phyloP scores from a whole-genome alignment of 768 basidiomycete genomes.

The Pleurotus pulmonarius region DNA sequence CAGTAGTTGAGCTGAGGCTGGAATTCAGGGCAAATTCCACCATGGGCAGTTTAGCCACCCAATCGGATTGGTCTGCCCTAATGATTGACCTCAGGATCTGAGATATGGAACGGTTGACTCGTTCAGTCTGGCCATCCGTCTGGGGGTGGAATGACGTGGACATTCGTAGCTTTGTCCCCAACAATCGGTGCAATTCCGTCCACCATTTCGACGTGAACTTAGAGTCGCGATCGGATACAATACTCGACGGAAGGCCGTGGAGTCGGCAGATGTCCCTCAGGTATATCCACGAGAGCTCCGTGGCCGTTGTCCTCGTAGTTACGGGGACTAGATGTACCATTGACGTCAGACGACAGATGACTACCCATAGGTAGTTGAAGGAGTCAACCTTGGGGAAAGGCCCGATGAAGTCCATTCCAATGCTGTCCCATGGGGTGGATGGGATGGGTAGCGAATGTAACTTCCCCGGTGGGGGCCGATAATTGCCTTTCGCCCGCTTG shows the following conservation, averaged over 20 bases:
- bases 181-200: constrained; percentile 18
- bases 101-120: constrained; percentile 21
- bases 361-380: constrained; percentile 25
- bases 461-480: constrained; percentile 19
- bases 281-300: constrained; percentile 26
- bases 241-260: constrained; percentile 23
- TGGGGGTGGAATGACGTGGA: constrained; percentile 38
- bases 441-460: constrained; percentile 26
- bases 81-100: constrained; percentile 26
- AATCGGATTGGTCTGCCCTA: constrained; percentile 24
- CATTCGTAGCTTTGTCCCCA: constrained; percentile 28
- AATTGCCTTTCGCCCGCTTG: constrained; percentile 16
- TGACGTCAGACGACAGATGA: constrained; percentile 24
- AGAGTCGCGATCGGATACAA: constrained; percentile 27
- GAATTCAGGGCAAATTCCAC: constrained; percentile 32
- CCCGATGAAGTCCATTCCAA: constrained; percentile 37
- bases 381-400: constrained; percentile 25
- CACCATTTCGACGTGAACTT: constrained; percentile 35
- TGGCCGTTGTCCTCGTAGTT: constrained; percentile 17
- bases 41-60: constrained; percentile 14
- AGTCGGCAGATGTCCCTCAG: constrained; percentile 21
- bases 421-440: constrained; percentile 27
- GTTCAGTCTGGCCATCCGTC: constrained; percentile 30
- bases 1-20: constrained; percentile 11
- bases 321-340: constrained; percentile 31